These are phyloP conservation scores for Coniosporium tulheliwenetii DNA, from an alignment of 2,329 filamentous ascomycete species.

Conservation along the genomic window DNA sequence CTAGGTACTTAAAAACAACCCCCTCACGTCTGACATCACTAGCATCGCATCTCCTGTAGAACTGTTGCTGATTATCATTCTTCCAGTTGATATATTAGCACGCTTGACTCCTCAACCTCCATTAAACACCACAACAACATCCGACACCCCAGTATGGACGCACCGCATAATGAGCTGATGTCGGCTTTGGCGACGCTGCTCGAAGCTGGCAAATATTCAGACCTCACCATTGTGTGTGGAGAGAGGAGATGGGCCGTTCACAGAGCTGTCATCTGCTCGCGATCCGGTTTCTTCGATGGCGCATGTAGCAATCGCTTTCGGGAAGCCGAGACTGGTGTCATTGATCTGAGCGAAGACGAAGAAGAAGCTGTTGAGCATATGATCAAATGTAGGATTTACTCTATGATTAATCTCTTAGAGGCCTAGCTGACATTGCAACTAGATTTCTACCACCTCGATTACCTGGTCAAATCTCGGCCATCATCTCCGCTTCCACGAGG, in stretches of 20 bases:
- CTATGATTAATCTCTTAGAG: neutral
- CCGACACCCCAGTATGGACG: slow-evolving; percentile 13
- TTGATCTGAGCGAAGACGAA: slow-evolving; percentile 21
- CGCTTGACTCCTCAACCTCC: too few relatives aligned
- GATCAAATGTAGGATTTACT: slow-evolving; percentile 13
- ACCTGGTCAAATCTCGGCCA: slow-evolving; percentile 11
- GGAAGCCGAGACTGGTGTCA: slow-evolving; percentile 16
- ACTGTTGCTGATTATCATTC: too few relatives aligned
- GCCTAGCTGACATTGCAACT: neutral
- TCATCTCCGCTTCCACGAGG: slow-evolving; percentile 4
- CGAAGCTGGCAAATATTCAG: slow-evolving; percentile 24
- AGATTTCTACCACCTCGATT: slow-evolving; percentile 22
- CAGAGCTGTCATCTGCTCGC: slow-evolving; percentile 30
- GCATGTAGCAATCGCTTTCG: slow-evolving; percentile 19
- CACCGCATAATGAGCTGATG: slow-evolving; percentile 27
- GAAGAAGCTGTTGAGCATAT: slow-evolving; percentile 22
- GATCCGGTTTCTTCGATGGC: slow-evolving; percentile 28
- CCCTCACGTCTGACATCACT: too few relatives aligned
- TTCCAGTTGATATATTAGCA: too few relatives aligned
- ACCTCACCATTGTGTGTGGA: slow-evolving; percentile 31
- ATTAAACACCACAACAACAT: too few relatives aligned
- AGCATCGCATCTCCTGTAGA: too few relatives aligned
- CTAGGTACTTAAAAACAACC: too few relatives aligned
- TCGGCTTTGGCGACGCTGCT: slow-evolving; percentile 26
- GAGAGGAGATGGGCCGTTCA: slow-evolving; percentile 30